Evolutionary conservation across 345 rosid species (phyloP).

Genomic region (Reutealis trisperma): DNA sequence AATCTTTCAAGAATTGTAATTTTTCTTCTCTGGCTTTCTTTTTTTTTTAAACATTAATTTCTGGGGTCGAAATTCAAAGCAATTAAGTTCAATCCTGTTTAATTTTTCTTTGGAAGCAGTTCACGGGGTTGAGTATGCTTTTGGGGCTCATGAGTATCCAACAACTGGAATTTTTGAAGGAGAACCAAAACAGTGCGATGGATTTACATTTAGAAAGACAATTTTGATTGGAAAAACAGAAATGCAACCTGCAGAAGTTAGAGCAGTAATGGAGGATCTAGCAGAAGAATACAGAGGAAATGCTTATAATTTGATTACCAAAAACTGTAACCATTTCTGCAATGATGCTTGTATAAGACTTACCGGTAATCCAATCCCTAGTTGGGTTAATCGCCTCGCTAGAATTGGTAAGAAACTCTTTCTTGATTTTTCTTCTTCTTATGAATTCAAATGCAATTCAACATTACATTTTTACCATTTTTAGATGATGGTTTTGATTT

Average conservation of each 20-base stretch:
- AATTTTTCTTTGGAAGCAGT: constrained; percentile 39
- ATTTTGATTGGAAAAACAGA: constrained; percentile 89
- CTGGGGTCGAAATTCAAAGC: too few species aligned
- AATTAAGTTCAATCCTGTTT: too few species aligned
- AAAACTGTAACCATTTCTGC: constrained; percentile 98
- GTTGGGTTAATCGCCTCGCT: constrained; percentile 96
- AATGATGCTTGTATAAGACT: constrained; percentile 74
- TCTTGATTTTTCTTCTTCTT: too few species aligned
- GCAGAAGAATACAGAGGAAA: constrained; percentile 75
- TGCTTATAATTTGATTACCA: constrained; percentile 84
- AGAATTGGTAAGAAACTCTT: constrained; percentile 66
- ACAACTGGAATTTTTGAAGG: constrained; percentile 95
- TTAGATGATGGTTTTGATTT: too few species aligned
- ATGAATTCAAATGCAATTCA: neutral
- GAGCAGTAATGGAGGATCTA: constrained; percentile 76
- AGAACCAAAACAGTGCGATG: constrained; percentile 88
- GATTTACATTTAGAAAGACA: constrained; percentile 80
- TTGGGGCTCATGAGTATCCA: constrained; percentile 92
- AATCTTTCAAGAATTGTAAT: neutral
- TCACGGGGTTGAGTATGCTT: constrained; percentile 93
- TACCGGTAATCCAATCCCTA: constrained; percentile 85
- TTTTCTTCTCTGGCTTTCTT: neutral
- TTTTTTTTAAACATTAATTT: too few species aligned
- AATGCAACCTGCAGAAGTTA: constrained; percentile 59
- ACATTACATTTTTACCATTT: neutral